A percentile compares a stretch with the other conserved stretches of the same genome.
Evolutionary conservation across 2,329 filamentous ascomycete species (phyloP).

Genomic region (Scedosporium boydii): DNA sequence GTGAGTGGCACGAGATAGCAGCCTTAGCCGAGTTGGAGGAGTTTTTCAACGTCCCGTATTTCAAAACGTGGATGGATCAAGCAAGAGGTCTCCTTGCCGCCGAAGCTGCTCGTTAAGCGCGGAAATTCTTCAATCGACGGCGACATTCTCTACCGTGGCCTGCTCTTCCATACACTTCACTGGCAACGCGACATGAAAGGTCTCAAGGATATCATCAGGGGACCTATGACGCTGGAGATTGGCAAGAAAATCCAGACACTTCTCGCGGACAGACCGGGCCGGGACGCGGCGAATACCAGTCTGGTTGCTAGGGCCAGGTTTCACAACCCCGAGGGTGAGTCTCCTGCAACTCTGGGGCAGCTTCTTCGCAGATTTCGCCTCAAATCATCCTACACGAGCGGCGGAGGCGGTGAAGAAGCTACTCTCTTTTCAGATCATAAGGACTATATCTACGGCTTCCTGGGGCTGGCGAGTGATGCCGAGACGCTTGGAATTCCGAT

Average conservation of each 20-base stretch:
- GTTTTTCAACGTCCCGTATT: neutral
- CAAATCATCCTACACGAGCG: neutral
- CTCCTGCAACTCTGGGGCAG: neutral
- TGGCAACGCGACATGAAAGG: neutral
- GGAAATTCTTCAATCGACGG: neutral
- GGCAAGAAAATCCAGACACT: neutral
- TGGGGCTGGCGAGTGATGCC: neutral
- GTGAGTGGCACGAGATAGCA: neutral
- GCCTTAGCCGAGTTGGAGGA: neutral
- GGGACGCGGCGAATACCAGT: neutral
- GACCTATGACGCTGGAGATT: neutral
- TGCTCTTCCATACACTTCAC: neutral
- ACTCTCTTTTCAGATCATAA: neutral
- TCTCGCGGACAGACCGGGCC: neutral
- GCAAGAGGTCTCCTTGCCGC: neutral
- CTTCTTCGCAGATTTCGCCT: neutral
- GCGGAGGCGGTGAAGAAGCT: neutral
- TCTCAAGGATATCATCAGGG: neutral
- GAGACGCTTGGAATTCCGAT: neutral
- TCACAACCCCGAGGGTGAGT: neutral
- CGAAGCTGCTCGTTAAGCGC: neutral
- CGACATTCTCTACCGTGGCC: neutral
- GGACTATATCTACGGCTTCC: neutral
- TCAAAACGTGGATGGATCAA: neutral
- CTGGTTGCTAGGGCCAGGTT: neutral